These are phyloP conservation scores for Biscogniauxia sp. DNA, from an alignment of 2,329 filamentous ascomycete species.

Conservation along the genomic window DNA sequence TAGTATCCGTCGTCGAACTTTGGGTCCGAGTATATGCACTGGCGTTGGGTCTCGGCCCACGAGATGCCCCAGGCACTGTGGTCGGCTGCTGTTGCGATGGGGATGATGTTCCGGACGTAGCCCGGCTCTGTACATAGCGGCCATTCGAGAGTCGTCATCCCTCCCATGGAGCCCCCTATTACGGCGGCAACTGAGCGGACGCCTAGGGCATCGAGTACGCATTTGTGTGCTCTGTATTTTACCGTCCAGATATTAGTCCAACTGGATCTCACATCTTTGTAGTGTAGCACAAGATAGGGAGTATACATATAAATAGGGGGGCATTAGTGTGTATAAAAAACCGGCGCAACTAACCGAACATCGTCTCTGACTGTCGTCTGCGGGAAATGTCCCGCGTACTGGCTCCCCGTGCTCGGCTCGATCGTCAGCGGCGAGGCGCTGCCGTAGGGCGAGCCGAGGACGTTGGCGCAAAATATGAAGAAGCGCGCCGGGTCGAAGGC, in stretches of 20 bases:
- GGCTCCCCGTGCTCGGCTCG: conserved; percentile 18
- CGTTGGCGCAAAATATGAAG: conserved; percentile 53
- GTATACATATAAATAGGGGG: not conserved
- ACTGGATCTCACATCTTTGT: not conserved
- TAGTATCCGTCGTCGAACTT: conserved; percentile 35
- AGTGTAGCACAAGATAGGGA: not conserved
- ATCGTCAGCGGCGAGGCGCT: conserved; percentile 47
- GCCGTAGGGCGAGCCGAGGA: conserved; percentile 53
- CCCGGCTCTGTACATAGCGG: conserved; percentile 49
- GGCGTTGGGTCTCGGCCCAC: conserved; percentile 56
- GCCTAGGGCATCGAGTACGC: conserved; percentile 53
- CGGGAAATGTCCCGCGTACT: conserved; percentile 52
- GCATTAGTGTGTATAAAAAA: not conserved
- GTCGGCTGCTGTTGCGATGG: conserved; percentile 54
- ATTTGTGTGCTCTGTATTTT: conserved; percentile 43
- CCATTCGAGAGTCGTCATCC: conserved; percentile 57
- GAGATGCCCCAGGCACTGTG: conserved; percentile 59
- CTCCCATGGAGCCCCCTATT: conserved; percentile 57
- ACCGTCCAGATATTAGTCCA: not conserved
- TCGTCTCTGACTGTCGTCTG: conserved; percentile 67
- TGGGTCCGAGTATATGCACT: conserved; percentile 40
- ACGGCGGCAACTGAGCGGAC: conserved; percentile 52
- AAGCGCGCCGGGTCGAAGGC: conserved; percentile 52
- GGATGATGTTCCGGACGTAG: conserved; percentile 52
- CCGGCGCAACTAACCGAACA: conserved; percentile 39